Evolutionary conservation across 345 rosid species (phyloP).

Genomic region (Eucalyptus pumila): DNA sequence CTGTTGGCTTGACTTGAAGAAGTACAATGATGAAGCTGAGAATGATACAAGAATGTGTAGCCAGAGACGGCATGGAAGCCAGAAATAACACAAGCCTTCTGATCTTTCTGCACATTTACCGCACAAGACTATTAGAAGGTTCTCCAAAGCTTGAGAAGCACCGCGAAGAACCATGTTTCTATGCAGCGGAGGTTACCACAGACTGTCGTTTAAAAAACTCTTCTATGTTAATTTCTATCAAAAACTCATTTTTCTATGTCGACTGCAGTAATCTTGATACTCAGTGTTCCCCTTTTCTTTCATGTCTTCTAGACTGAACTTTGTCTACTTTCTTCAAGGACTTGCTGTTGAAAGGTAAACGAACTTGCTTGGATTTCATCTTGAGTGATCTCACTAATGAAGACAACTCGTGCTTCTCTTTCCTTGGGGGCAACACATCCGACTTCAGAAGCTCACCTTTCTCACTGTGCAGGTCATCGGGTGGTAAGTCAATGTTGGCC

Average conservation of each 20-base stretch:
- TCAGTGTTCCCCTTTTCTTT: not conserved
- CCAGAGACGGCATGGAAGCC: not conserved
- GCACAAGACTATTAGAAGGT: not conserved
- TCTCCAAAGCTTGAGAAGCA: not conserved
- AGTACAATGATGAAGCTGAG: not conserved
- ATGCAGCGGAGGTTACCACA: not conserved
- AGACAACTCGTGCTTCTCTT: constrained; percentile 39
- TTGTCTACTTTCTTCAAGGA: constrained; percentile 1
- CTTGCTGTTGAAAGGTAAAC: constrained; percentile 8
- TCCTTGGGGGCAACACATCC: constrained; percentile 13
- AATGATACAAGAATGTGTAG: not conserved
- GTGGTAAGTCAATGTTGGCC: not conserved
- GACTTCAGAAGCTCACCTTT: not conserved
- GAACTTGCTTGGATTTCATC: constrained; percentile 56
- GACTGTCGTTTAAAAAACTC: not conserved
- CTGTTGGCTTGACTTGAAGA: not conserved
- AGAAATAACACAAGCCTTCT: not conserved
- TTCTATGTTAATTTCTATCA: not conserved
- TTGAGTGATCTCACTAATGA: constrained; percentile 60
- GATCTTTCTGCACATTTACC: not conserved
- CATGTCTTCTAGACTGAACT: not conserved
- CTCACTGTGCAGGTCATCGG: not conserved
- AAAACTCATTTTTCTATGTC: not conserved
- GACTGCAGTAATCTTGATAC: not conserved
- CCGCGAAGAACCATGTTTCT: not conserved